Percentiles rank a stretch among this genome's conserved stretches.
These are phyloP conservation scores for Aspergillus hortae DNA, from an alignment of 2,329 filamentous ascomycete genomes.

Conservation along the genomic window DNA sequence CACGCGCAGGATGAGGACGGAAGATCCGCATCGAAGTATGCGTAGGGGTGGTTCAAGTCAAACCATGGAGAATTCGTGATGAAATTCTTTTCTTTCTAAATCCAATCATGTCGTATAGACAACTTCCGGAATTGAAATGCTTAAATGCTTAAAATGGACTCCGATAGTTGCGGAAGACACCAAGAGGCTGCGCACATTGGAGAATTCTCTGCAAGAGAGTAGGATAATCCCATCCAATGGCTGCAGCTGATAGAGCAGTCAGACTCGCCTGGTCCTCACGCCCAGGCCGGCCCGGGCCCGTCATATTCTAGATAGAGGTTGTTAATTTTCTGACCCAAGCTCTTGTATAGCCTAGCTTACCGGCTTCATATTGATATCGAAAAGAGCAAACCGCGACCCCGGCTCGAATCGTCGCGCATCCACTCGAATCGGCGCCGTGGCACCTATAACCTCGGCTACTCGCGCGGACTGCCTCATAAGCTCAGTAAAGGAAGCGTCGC, in stretches of 20 bases:
- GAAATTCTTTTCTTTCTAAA: too few relatives aligned
- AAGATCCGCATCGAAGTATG: background rate
- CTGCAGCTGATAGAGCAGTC: conserved; percentile 42
- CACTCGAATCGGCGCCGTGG: conserved; percentile 46
- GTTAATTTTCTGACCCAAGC: background rate
- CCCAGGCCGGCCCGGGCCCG: conserved; percentile 46
- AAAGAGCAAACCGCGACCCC: conserved; percentile 42
- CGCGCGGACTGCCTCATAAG: conserved; percentile 39
- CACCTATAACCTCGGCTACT: conserved; percentile 37
- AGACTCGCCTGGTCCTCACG: conserved; percentile 49
- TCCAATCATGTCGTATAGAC: too few relatives aligned
- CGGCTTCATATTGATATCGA: conserved; percentile 54
- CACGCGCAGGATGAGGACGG: background rate
- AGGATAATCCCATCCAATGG: conserved; percentile 43
- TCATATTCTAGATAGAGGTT: conserved; percentile 40
- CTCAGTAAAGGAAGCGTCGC: conserved; percentile 30
- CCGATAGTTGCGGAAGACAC: conserved; percentile 9
- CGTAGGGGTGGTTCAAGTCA: background rate
- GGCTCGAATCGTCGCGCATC: conserved; percentile 42
- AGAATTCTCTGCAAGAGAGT: conserved; percentile 38
- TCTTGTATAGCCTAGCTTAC: conserved; percentile 25
- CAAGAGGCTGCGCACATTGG: conserved; percentile 6
- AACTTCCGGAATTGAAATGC: too few relatives aligned
- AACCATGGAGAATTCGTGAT: background rate
- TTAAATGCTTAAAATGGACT: conserved; percentile 8